These are phyloP conservation scores for Wickerhamiella sergipiensis DNA, from an alignment of 805 yeast species.

Conservation along the genomic window DNA sequence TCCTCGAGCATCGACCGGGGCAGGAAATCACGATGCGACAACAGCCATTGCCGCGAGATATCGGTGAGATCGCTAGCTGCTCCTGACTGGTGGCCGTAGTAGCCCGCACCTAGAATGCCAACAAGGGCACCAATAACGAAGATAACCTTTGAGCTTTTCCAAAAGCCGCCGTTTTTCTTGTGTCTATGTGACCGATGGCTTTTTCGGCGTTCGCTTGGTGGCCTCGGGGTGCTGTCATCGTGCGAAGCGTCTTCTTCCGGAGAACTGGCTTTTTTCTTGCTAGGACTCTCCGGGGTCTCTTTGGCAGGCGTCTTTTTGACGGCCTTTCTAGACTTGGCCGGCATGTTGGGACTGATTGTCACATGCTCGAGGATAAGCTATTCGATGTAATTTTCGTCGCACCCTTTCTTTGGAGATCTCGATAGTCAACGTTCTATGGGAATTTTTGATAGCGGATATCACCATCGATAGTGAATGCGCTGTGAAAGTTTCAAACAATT, in stretches of 20 bases:
- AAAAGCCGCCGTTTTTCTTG: not conserved
- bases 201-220: not conserved
- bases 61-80: slow-evolving; percentile 13
- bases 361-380: not conserved
- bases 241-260: not conserved
- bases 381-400: no score
- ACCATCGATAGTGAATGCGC: no score
- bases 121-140: slow-evolving; percentile 60
- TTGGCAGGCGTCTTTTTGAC: not conserved
- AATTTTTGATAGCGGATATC: no score
- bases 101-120: slow-evolving; percentile 53
- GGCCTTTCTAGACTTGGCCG: not conserved
- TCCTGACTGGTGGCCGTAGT: slow-evolving; percentile 33
- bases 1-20: slow-evolving; percentile 53
- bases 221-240: no score
- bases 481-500: no score
- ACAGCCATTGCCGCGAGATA: slow-evolving; percentile 16
- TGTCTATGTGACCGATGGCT: not conserved
- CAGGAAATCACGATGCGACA: slow-evolving; percentile 37
- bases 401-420: no score
- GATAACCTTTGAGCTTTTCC: slow-evolving; percentile 28
- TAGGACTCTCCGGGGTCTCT: not conserved
- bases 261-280: not conserved
- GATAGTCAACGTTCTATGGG: no score
- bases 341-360: not conserved